These are phyloP conservation scores for Lipomyces starkeyi DNA, from an alignment of 805 yeast species.

Conservation along the genomic window DNA sequence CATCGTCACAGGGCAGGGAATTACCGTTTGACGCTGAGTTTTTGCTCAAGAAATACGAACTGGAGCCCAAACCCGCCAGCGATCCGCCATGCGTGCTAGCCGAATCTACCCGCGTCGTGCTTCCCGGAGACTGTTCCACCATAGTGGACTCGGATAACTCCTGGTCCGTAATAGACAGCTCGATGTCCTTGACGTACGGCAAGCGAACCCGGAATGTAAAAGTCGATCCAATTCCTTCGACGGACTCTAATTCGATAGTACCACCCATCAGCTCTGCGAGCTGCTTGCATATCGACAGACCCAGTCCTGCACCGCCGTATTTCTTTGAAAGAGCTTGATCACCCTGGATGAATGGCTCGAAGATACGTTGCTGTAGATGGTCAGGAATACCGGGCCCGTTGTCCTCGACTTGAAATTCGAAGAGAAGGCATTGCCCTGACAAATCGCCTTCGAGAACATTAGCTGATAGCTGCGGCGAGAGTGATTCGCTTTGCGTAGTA, in stretches of 20 bases:
- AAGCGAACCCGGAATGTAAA: conserved; percentile 58
- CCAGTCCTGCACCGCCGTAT: conserved; percentile 95
- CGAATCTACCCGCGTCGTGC: conserved; percentile 4
- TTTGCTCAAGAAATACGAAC: conserved; percentile 26
- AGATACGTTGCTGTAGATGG: conserved; percentile 78
- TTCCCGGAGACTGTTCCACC: not conserved
- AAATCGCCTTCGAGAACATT: conserved; percentile 19
- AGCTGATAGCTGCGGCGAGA: not conserved
- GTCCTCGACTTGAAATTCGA: conserved; percentile 78
- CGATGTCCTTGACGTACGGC: conserved; percentile 62
- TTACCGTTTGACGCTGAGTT: not conserved
- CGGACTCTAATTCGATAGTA: conserved; percentile 72
- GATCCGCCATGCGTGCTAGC: conserved; percentile 11
- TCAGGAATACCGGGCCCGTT: conserved; percentile 95
- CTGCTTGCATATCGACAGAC: conserved; percentile 87
- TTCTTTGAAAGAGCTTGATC: conserved; percentile 91
- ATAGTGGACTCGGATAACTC: not conserved
- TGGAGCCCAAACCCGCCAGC: conserved; percentile 29
- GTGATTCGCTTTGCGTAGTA: not conserved
- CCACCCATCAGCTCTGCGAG: conserved; percentile 92
- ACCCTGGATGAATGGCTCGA: conserved; percentile 97
- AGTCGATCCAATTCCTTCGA: conserved; percentile 81
- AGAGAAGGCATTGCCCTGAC: conserved; percentile 58
- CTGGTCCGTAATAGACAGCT: conserved; percentile 23
- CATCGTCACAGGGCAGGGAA: conserved; percentile 10